Evolutionary conservation across 2,329 filamentous ascomycete genomes (phyloP).

Genomic region (Dactylonectria macrodidyma): DNA sequence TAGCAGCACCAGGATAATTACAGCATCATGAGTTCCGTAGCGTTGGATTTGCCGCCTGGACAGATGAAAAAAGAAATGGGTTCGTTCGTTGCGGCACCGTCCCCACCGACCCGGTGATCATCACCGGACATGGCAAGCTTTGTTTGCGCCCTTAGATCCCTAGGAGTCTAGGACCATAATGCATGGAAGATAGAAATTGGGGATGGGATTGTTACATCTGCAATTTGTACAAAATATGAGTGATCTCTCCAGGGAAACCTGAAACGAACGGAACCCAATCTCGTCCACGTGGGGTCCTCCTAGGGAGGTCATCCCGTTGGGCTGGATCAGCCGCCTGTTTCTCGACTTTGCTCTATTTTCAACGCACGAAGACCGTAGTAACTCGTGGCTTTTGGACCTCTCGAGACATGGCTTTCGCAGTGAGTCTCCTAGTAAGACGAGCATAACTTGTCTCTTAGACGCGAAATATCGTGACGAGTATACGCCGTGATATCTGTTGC

Average conservation of each 20-base stretch:
- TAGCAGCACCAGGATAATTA: constrained; percentile 13
- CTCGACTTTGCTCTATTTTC: neutral
- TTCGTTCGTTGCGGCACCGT: neutral
- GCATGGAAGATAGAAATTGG: neutral
- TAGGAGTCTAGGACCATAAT: too few relatives aligned
- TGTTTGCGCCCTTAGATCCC: neutral
- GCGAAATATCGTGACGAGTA: neutral
- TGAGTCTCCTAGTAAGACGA: neutral
- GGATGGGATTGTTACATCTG: neutral
- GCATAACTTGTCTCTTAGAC: neutral
- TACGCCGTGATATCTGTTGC: neutral
- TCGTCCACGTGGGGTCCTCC: constrained; percentile 9
- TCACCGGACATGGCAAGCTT: constrained; percentile 8
- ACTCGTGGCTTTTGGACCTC: neutral
- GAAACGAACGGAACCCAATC: neutral
- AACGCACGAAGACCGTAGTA: too few relatives aligned
- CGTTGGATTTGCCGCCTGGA: constrained; percentile 14
- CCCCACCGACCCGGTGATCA: constrained; percentile 10
- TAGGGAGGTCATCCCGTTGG: neutral
- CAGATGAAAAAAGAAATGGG: constrained; percentile 14
- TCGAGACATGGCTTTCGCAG: constrained; percentile 6
- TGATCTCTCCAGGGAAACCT: neutral
- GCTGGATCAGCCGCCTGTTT: constrained; percentile 10
- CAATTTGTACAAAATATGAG: neutral
- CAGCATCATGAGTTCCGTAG: neutral